phyloP scores from a whole-genome alignment of 495 filamentous ascomycete species.

The Aspergillus carlsbadensis region DNA sequence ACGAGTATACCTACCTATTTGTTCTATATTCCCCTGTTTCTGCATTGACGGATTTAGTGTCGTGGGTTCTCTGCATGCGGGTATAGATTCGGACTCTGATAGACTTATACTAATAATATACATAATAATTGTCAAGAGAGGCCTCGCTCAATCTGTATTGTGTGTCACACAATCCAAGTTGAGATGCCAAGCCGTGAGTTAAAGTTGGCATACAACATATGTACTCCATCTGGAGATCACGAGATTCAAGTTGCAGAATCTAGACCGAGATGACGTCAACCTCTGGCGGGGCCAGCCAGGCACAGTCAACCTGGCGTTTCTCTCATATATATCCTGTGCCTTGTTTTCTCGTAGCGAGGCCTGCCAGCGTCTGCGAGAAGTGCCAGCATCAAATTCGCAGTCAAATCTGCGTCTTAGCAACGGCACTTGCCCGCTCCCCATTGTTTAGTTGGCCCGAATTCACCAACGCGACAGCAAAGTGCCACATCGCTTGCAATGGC shows the following conservation, averaged over 20 bases:
- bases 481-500: slow-evolving; percentile 24
- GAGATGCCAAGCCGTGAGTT: too few species aligned
- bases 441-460: background rate
- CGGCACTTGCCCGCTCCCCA: slow-evolving; percentile 1
- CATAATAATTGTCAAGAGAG: too few species aligned
- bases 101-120: background rate
- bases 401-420: background rate
- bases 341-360: background rate
- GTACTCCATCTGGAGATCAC: too few species aligned
- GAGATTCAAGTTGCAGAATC: too few species aligned
- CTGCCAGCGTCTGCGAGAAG: background rate
- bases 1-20: slow-evolving; percentile 5
- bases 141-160: background rate
- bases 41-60: background rate
- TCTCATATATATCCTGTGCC: background rate
- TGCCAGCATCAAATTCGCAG: background rate
- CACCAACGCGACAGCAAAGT: background rate
- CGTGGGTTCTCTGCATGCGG: background rate
- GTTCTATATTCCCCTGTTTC: background rate
- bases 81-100: slow-evolving; percentile 12
- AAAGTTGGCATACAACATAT: too few species aligned
- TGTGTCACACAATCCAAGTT: background rate
- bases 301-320: background rate
- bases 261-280: too few species aligned
- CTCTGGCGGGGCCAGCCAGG: too few species aligned